Evolutionary conservation across 306 rosid genomes (phyloP), one percentile per base, ranked within the genome.

Genomic region (Mimosa pudica): DNA sequence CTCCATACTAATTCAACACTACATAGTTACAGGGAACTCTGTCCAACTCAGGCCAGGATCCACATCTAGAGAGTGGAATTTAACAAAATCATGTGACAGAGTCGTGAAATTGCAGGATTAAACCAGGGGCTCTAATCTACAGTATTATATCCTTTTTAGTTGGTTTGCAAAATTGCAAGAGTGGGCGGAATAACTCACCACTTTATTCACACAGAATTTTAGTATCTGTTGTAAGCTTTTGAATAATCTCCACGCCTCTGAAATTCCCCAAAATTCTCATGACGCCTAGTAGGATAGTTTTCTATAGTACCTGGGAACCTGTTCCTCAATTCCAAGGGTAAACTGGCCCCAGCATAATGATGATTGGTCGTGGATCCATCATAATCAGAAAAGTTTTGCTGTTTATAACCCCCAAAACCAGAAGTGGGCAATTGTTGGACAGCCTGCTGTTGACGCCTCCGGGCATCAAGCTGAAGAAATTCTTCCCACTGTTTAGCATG

Each of bases 401-500:
- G 90, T 82, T 90, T 96, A 87, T 86, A 91, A 73, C 91, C 92
- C 75, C 91, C 87, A 81, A 81, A 93, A 77, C 92, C 86, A 68
- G 94, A 85, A 49, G 84, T 4, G 8, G 98, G 62, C 77, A 89
- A 75, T 81, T 86, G 97, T 81, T 87, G 97, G 74, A 82, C 84
- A 73, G 90, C 76, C 85, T 89, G 97, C 81, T 85, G 98, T 85
- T 91, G 96, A 67, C 78, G 90, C 85, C 91, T 93, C 85, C 88
- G 96, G 52, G 86, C 82, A 81, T 91, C 97, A 90, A 89, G 81
- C 86, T 87, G 89, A 81, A 91, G 92, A 88, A 96, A 93, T 46
- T 91, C 93, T 17, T 91, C 97, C 98, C 98, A 93, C 74, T 89
- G 94, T 82, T 90, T 91, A 54, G 96, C 75, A 73, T 91, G 99